Evolutionary conservation across 768 basidiomycete species (phyloP), one percentile per base, ranked within the genome.

Genomic region (Leccinum incarnatum): DNA sequence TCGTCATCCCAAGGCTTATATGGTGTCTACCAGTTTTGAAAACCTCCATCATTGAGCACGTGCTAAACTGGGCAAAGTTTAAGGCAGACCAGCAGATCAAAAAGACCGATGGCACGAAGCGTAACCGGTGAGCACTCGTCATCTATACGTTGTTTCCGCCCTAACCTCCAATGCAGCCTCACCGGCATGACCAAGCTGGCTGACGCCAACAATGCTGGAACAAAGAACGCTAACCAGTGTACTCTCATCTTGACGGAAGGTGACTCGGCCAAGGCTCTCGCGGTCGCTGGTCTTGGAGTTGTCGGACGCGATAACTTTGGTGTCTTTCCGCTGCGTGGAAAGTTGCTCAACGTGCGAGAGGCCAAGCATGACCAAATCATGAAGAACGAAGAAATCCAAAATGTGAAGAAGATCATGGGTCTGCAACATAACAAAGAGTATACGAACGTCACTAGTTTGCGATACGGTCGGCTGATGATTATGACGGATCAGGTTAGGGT

Each of bases 211-310:
- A 95, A 94, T 66, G 97, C 97, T 2, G 97, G 97, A 9, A 91
- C 92, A 6, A 87, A 79, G 65, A 77, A 86, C 46, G 94, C 85
- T 6, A 81, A 82, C 50, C 80, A 88, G 48, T 98, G 97, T 67
- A 98, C 97, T 1, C 83, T 99, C 55, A 99, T 99, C 58, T 78
- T 99, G 4, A 98, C 97, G 0, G 97, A 99, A 83, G 97, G 97
- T 80, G 96, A 98, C 76, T 98, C 97, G 23, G 97, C 97, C 79
- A 98, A 98, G 72, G 87, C 95, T 6, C 81, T 99, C 40, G 97
- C 97, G 10, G 88, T 98, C 27, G 94, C 95, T 50, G 97, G 97
- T 51, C 83, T 99, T 34, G 84, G 87, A 56, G 95, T 98, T 29
- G 94, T 98, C 57, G 97, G 97, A 5, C 88, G 97, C 60, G 95